phyloP scores from a whole-genome alignment of 208 protist genomes.

The Leishmania aethiopica region DNA sequence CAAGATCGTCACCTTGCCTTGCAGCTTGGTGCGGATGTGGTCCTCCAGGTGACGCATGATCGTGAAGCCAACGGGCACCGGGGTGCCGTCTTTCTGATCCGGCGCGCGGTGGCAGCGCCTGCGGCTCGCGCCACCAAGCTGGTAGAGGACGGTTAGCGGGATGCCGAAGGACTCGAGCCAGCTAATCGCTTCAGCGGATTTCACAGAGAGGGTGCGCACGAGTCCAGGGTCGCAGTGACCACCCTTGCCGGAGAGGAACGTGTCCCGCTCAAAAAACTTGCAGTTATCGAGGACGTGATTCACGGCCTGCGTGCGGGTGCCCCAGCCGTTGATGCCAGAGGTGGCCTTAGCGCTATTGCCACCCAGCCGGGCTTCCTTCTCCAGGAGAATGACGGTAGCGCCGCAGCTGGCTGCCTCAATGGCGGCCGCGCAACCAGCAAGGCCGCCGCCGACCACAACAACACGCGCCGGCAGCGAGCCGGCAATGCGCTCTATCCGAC shows the following conservation, averaged over 20 bases:
- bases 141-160: constrained; percentile 79
- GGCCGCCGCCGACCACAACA: constrained; percentile 84
- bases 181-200: constrained; percentile 70
- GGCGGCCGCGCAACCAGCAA: constrained; percentile 82
- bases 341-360: constrained; percentile 97
- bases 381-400: constrained; percentile 90
- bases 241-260: constrained; percentile 63
- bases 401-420: constrained; percentile 84
- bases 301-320: constrained; percentile 86
- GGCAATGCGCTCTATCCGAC: constrained; percentile 57
- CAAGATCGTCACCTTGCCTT: constrained; percentile 54
- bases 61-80: constrained; percentile 87
- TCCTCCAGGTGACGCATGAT: constrained; percentile 88
- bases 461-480: constrained; percentile 68
- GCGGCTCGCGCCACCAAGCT: constrained; percentile 90
- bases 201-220: constrained; percentile 83
- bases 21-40: constrained; percentile 67
- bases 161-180: constrained; percentile 87
- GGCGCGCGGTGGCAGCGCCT: constrained; percentile 89
- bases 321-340: constrained; percentile 95
- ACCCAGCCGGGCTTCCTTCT: constrained; percentile 89
- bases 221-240: constrained; percentile 74
- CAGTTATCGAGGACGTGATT: constrained; percentile 61
- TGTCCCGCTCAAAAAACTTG: constrained; percentile 87
- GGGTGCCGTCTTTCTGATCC: constrained; percentile 71